Evolutionary conservation across 106 monocot genomes (phyloP).

Genomic region (Cymbidium sinense): DNA sequence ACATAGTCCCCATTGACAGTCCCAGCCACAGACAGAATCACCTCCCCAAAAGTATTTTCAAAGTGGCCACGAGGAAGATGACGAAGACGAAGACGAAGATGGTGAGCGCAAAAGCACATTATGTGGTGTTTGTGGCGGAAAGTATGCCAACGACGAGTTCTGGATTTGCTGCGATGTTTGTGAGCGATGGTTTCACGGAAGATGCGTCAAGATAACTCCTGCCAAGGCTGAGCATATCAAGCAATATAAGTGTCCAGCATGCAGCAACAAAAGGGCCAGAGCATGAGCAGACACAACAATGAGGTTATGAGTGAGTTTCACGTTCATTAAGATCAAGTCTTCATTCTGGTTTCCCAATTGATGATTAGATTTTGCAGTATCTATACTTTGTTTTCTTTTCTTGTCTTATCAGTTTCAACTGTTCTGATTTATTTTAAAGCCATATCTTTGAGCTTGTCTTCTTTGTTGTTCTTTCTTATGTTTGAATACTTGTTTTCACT

Average conservation of each 20-base stretch:
- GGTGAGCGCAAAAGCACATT: slow-evolving; percentile 49
- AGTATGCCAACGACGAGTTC: slow-evolving; percentile 51
- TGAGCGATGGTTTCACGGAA: slow-evolving; percentile 61
- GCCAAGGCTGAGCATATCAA: slow-evolving; percentile 72
- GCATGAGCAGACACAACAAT: slow-evolving; percentile 11
- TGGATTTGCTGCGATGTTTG: slow-evolving; percentile 71
- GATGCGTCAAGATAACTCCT: slow-evolving; percentile 65
- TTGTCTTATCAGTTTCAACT: neutral
- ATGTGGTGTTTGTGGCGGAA: slow-evolving; percentile 59
- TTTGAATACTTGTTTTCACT: neutral
- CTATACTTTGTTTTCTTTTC: neutral
- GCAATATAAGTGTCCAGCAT: slow-evolving; percentile 70
- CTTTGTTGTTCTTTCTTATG: neutral
- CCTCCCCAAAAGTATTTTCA: slow-evolving; percentile 29
- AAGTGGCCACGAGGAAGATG: slow-evolving; percentile 31
- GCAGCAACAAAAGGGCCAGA: slow-evolving; percentile 56
- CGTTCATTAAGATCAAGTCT: neutral
- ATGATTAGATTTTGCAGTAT: neutral
- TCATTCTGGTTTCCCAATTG: neutral
- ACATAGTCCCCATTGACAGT: neutral
- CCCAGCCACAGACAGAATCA: slow-evolving; percentile 24
- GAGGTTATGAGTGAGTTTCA: neutral
- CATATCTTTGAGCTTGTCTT: neutral
- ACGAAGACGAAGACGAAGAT: slow-evolving; percentile 3
- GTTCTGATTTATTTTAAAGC: neutral